These are phyloP conservation scores for Paralagenidium karlingii DNA, from an alignment of 352 stramenopile genomes.

Conservation along the genomic window DNA sequence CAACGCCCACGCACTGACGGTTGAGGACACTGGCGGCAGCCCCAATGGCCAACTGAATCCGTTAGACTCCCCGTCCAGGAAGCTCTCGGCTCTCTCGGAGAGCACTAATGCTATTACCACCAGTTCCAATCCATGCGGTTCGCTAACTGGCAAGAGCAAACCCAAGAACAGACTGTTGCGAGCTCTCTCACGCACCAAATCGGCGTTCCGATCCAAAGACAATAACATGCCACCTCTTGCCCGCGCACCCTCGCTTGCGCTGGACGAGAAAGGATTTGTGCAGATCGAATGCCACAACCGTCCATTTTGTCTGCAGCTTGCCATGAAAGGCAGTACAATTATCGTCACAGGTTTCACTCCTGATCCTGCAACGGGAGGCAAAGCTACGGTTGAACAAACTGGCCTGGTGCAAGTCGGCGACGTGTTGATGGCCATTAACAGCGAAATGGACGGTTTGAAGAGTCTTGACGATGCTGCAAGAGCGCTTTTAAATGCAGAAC, in stretches of 20 bases:
- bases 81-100: too few species aligned
- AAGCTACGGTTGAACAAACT: slow-evolving; percentile 23
- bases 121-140: too few species aligned
- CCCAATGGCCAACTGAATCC: slow-evolving; percentile 1
- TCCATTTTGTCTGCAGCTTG: slow-evolving; percentile 37
- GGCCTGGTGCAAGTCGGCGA: slow-evolving; percentile 32
- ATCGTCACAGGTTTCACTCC: slow-evolving; percentile 29
- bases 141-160: too few species aligned
- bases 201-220: too few species aligned
- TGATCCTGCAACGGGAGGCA: slow-evolving; percentile 8
- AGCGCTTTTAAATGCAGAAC: slow-evolving; percentile 15
- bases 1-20: not conserved
- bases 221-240: too few species aligned
- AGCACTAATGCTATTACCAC: too few species aligned
- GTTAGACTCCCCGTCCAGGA: too few species aligned
- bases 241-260: too few species aligned
- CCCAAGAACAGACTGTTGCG: too few species aligned
- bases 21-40: not conserved
- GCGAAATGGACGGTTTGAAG: slow-evolving; percentile 20
- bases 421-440: slow-evolving; percentile 48
- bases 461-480: slow-evolving; percentile 28
- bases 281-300: slow-evolving; percentile 27
- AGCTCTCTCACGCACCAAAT: too few species aligned
- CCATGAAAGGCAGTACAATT: slow-evolving; percentile 16
- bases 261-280: slow-evolving; percentile 18